Evolutionary conservation across 192 early-diverging fungal genomes (phyloP), one percentile per base, ranked within the genome.

Genomic region (Coemansia interrupta): DNA sequence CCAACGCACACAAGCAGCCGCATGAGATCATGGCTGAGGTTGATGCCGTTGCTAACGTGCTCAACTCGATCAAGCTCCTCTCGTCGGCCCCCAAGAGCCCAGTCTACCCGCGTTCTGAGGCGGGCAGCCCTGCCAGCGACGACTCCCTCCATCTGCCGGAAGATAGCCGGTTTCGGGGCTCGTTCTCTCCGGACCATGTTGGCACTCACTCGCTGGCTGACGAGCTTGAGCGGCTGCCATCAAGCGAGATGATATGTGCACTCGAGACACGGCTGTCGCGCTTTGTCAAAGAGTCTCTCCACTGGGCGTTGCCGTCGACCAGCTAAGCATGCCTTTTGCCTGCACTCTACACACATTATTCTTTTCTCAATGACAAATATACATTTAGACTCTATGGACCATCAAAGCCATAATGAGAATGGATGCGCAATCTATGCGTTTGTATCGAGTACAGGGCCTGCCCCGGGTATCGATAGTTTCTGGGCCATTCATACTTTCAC

Each of bases 21-120:
- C 75, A 78, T 43, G 69, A 78, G 60, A 78, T 78, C 49, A 62
- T 32, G 58, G 75, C 75, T 17, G 75, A 78, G 59, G 75, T 78
- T 14, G 70, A 78, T 42, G 75, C 75, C 5, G 75, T 78, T 4
- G 65, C 75, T 44, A 78, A 63, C 23, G 66, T 61, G 40, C 58
- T 78, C 64, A 51, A 57, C 42, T 78, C 75, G 23, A 78, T 72
- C 58, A 68, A 72, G 65, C 69, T 72, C 6, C 54, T 67, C 29
- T 78, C 75, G 7, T 66, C 74, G 28, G 18, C 46, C 66, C 54
- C 65, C 69, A 26, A 59, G 30, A 40, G 66, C 56, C 36, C 61
- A 49, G 30, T 58, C 42, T 32, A 50, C 60, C 24, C 64, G 41
- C 8, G 18, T n/a, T 30, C 40, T n/a, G 56, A 28, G 56, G 48